Evolutionary conservation across 257 asterid genomes (phyloP).

Genomic region (Solanum appendiculatum): DNA sequence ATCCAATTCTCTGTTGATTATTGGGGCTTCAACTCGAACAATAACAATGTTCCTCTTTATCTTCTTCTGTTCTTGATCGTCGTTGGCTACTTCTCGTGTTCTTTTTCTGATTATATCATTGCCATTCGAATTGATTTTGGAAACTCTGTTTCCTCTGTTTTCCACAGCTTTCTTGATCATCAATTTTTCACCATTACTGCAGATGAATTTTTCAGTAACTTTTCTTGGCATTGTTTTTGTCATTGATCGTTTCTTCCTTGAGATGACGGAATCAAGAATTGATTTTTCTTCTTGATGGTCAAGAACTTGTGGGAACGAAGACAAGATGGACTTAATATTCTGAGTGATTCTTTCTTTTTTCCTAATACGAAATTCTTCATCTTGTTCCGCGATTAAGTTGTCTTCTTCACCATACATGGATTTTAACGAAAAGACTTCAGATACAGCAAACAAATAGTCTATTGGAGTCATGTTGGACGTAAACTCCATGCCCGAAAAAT

Average conservation of each 20-base stretch:
- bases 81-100: no score
- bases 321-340: not conserved
- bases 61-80: not conserved
- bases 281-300: not conserved
- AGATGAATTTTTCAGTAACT: not conserved
- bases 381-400: not conserved
- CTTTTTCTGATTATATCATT: no score
- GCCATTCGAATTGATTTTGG: not conserved
- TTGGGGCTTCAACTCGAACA: not conserved
- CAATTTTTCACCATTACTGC: not conserved
- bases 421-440: not conserved
- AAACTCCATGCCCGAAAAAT: not conserved
- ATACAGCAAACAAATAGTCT: not conserved
- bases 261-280: not conserved
- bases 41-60: not conserved
- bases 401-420: not conserved
- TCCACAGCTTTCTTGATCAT: not conserved
- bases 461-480: not conserved
- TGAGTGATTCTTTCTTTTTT: not conserved
- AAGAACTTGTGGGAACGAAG: not conserved
- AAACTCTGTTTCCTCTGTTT: not conserved
- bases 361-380: no score
- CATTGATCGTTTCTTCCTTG: not conserved
- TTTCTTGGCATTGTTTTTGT: not conserved
- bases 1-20: not conserved